Percentiles rank a stretch among this genome's conserved stretches.
phyloP scores from a whole-genome alignment of 2,329 filamentous ascomycete species.

The Fusarium nematophilum region DNA sequence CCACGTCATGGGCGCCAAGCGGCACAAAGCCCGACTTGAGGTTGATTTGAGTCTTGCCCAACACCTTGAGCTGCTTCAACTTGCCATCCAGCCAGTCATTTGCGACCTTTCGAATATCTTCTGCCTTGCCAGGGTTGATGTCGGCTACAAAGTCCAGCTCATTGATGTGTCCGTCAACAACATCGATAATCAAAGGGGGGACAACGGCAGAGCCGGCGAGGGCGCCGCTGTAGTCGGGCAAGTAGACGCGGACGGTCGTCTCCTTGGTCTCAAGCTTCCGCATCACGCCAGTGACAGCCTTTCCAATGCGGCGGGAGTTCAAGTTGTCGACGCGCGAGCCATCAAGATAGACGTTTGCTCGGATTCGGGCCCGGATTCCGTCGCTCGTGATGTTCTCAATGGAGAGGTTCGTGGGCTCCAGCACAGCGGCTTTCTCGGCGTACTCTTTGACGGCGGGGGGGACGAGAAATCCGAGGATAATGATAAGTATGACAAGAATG shows the following conservation, averaged over 20 bases:
- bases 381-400: constrained; percentile 85
- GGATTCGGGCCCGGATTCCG: constrained; percentile 82
- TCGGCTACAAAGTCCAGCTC: constrained; percentile 83
- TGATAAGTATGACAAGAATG: constrained; percentile 72
- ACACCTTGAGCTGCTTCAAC: constrained; percentile 75
- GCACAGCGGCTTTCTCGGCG: constrained; percentile 81
- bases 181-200: constrained; percentile 79
- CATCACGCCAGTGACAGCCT: constrained; percentile 83
- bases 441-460: constrained; percentile 87
- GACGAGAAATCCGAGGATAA: constrained; percentile 82
- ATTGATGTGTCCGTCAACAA: constrained; percentile 82
- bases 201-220: constrained; percentile 81
- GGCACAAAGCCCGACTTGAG: constrained; percentile 84
- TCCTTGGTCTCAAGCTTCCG: constrained; percentile 78
- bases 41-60: constrained; percentile 77
- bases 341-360: constrained; percentile 85
- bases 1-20: constrained; percentile 80
- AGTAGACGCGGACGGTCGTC: constrained; percentile 78
- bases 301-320: constrained; percentile 79
- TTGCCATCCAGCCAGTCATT: constrained; percentile 90
- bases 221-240: constrained; percentile 84
- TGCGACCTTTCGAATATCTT: constrained; percentile 81
- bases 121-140: constrained; percentile 78
- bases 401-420: constrained; percentile 85
- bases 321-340: constrained; percentile 78